A percentile compares a stretch with the other conserved stretches of the same genome.
These are phyloP conservation scores for Gentiana dahurica DNA, from an alignment of 257 asterid species.

Conservation along the genomic window DNA sequence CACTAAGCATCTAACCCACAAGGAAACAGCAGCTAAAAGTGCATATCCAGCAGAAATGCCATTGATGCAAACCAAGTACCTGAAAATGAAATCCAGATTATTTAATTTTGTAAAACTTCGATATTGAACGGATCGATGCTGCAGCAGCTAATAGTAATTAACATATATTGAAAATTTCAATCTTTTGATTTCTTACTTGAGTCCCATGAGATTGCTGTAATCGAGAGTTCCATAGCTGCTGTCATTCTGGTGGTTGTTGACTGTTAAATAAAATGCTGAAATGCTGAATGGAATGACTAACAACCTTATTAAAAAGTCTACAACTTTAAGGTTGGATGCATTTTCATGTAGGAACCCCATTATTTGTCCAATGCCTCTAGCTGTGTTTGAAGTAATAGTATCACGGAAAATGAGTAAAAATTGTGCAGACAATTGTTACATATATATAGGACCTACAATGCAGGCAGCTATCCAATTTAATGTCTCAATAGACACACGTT, in stretches of 20 bases:
- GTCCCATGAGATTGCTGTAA: constrained; percentile 48
- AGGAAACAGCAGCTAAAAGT: constrained; percentile 49
- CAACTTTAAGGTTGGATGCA: constrained; percentile 28
- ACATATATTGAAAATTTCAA: not conserved
- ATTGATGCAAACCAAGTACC: constrained; percentile 72
- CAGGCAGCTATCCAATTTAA: no score
- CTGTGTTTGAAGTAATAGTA: not conserved
- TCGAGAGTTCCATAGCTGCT: constrained; percentile 47
- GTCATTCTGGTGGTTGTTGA: constrained; percentile 36
- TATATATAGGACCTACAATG: not conserved
- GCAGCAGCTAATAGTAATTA: no score
- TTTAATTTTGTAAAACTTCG: not conserved
- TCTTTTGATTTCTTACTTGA: constrained; percentile 32
- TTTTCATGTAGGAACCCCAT: constrained; percentile 37
- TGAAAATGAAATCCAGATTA: constrained; percentile 4
- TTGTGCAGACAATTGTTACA: no score
- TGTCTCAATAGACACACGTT: no score
- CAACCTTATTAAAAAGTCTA: constrained; percentile 62
- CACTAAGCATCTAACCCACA: constrained; percentile 39
- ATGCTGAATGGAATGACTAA: constrained; percentile 50
- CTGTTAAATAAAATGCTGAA: constrained; percentile 64
- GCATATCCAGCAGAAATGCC: constrained; percentile 66
- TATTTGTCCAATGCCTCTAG: not conserved
- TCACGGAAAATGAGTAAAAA: no score
- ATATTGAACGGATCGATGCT: constrained; percentile 1